Percentiles rank a stretch among this genome's conserved stretches.
Conservation (phyloP, 768 basidiomycete genomes). For the Kwoniella mangroviensis region DNA sequence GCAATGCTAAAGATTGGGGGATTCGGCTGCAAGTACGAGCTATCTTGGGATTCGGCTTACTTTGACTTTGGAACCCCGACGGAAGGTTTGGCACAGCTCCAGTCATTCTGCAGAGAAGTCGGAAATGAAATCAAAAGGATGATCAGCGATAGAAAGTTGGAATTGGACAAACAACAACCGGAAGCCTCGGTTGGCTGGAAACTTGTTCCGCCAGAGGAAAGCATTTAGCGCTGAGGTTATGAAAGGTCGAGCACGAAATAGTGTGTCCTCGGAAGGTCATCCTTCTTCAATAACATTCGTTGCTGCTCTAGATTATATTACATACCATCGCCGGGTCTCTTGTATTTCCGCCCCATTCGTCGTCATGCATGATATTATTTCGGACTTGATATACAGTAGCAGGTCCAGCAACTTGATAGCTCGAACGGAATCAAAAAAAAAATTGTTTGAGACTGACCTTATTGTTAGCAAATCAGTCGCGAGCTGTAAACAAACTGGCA, state of each 20-base stretch:
- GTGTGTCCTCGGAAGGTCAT: not conserved
- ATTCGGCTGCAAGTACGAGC: too few relatives aligned
- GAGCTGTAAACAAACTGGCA: not conserved
- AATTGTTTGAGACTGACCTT: not conserved
- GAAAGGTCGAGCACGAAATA: not conserved
- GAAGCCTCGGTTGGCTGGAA: not conserved
- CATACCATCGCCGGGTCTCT: too few relatives aligned
- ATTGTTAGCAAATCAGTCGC: not conserved
- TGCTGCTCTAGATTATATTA: not conserved
- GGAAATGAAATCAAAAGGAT: not conserved
- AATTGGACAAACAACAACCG: not conserved
- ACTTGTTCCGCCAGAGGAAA: not conserved
- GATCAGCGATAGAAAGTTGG: not conserved
- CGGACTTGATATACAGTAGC: too few relatives aligned
- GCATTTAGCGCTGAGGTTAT: not conserved
- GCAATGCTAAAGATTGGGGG: too few relatives aligned
- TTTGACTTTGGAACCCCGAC: too few relatives aligned
- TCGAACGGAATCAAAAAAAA: not conserved
- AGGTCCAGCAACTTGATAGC: not conserved
- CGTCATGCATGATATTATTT: too few relatives aligned
- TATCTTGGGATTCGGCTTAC: too few relatives aligned
- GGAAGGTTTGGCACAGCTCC: too few relatives aligned
- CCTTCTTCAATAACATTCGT: not conserved
- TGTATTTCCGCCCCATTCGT: too few relatives aligned
- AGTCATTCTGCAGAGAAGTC: not conserved